These are phyloP conservation scores for Tinospora cordifolia DNA, from an alignment of 164 flowering plant species.

Conservation along the genomic window DNA sequence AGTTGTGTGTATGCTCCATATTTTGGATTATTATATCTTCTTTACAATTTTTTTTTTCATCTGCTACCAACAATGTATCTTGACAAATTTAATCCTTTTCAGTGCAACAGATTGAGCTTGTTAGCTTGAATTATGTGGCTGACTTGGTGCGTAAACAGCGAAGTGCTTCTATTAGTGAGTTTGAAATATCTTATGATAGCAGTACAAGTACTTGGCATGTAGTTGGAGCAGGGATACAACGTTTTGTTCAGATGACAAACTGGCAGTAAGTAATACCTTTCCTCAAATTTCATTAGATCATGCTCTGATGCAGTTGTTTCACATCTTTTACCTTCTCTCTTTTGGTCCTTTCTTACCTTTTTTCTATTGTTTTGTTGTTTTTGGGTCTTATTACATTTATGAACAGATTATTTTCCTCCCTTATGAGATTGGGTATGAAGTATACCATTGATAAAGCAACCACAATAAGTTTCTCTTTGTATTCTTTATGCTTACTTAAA, in stretches of 20 bases:
- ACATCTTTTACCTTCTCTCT: background rate
- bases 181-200: constrained; percentile 60
- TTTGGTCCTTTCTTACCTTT: background rate
- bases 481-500: background rate
- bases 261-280: constrained; percentile 58
- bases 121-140: constrained; percentile 70
- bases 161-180: constrained; percentile 67
- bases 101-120: constrained; percentile 17
- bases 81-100: constrained; percentile 1
- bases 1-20: too few species aligned
- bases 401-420: background rate
- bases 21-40: background rate
- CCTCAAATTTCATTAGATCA: background rate
- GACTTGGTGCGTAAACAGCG: constrained; percentile 61
- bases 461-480: background rate
- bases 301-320: background rate
- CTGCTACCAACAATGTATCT: background rate
- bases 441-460: background rate
- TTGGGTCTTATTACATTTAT: too few species aligned
- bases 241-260: constrained; percentile 97
- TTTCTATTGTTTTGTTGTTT: background rate
- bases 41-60: background rate
- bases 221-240: constrained; percentile 73
- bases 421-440: background rate
- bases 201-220: constrained; percentile 64